phyloP scores from a whole-genome alignment of 805 yeast genomes.

The Brettanomyces bruxellensis region DNA sequence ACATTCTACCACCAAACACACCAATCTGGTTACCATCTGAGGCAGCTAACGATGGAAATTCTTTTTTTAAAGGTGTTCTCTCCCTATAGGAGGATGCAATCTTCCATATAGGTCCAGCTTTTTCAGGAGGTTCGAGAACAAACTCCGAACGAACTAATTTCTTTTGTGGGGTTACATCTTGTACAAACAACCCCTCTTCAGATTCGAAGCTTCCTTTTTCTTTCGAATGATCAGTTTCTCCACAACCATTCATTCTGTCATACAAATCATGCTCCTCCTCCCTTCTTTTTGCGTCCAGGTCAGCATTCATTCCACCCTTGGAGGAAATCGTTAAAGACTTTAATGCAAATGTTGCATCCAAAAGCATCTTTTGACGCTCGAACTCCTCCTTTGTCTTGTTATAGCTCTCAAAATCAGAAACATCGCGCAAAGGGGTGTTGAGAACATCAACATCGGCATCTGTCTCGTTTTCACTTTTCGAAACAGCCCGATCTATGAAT shows the following conservation, averaged over 20 bases:
- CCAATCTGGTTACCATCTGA: constrained; percentile 5
- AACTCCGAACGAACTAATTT: constrained; percentile 17
- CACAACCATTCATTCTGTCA: neutral
- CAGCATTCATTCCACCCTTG: no score
- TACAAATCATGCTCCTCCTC: no score
- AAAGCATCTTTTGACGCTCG: constrained; percentile 1
- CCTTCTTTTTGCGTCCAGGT: no score
- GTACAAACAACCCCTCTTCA: neutral
- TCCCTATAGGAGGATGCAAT: constrained; percentile 36
- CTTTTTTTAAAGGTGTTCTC: constrained; percentile 34
- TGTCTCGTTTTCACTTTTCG: constrained; percentile 5
- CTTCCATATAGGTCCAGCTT: constrained; percentile 42
- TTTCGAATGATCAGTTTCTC: neutral
- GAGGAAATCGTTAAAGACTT: neutral
- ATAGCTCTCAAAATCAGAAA: constrained; percentile 16
- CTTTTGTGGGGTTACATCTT: neutral
- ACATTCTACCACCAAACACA: constrained; percentile 12
- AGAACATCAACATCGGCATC: neutral
- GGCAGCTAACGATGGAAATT: constrained; percentile 13
- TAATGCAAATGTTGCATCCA: neutral
- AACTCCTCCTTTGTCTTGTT: constrained; percentile 7
- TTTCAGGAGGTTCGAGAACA: constrained; percentile 32
- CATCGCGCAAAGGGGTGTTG: constrained; percentile 1
- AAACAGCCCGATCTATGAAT: constrained; percentile 38
- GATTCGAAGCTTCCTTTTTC: neutral